Conservation (phyloP, 2,329 filamentous ascomycete genomes). For the Orbilia blumenaviensis region DNA sequence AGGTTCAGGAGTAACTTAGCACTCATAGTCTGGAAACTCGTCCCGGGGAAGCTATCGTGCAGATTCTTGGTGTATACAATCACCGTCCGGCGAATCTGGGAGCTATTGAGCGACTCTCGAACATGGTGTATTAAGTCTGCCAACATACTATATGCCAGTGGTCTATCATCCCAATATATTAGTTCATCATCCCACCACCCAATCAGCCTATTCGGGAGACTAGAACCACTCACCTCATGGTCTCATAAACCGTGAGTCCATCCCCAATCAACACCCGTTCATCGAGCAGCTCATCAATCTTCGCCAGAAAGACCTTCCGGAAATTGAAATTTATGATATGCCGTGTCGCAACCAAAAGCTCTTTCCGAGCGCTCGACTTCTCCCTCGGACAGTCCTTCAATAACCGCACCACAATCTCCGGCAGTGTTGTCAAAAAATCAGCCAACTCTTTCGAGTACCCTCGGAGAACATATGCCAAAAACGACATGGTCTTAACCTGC, state of each 20-base stretch:
- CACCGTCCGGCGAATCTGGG: conserved; percentile 94
- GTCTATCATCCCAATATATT: conserved; percentile 63
- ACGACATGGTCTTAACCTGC: conserved; percentile 98
- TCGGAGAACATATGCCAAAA: conserved; percentile 88
- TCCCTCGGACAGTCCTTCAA: conserved; percentile 94
- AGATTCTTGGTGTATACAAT: conserved; percentile 97
- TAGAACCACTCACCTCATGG: conserved; percentile 68
- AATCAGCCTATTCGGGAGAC: background rate
- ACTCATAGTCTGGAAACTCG: conserved; percentile 99
- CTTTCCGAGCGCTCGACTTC: conserved; percentile 91
- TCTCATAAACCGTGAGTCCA: conserved; percentile 94
- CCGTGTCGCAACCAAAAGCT: conserved; percentile 91
- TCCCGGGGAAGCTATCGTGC: conserved; percentile 94
- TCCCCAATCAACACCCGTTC: conserved; percentile 94
- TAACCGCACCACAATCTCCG: conserved; percentile 87
- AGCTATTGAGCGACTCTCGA: conserved; percentile 82
- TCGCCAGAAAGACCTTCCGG: conserved; percentile 88
- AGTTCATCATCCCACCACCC: background rate
- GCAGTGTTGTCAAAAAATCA: conserved; percentile 86
- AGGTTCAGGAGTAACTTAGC: conserved; percentile 96
- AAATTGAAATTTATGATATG: conserved; percentile 99
- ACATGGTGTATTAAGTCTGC: conserved; percentile 98
- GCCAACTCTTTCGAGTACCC: conserved; percentile 86
- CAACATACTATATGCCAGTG: conserved; percentile 96
- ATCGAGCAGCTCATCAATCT: conserved; percentile 94